Evolutionary conservation across 495 filamentous ascomycete species (phyloP).

Genomic region (Daldinia vernicosa): DNA sequence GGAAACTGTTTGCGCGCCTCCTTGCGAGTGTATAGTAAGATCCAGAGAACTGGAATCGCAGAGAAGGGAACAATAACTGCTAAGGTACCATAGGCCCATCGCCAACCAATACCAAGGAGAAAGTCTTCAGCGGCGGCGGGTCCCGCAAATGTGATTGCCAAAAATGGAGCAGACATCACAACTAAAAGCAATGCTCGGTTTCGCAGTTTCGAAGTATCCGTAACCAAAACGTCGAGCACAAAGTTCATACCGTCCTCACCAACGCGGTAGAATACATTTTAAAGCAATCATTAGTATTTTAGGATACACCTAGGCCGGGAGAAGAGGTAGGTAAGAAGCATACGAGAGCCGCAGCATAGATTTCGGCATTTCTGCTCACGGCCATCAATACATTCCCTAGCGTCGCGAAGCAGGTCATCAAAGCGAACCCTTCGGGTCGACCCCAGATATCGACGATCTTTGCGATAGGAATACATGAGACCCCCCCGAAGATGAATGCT

Average conservation of each 20-base stretch:
- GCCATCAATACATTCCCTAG: slow-evolving; percentile 55
- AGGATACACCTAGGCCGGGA: neutral
- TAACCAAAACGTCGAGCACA: slow-evolving; percentile 65
- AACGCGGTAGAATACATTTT: slow-evolving; percentile 43
- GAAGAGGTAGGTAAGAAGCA: neutral
- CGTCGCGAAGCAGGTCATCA: slow-evolving; percentile 44
- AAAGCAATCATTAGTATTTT: neutral
- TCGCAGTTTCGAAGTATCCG: slow-evolving; percentile 66
- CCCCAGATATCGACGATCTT: slow-evolving; percentile 69
- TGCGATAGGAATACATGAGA: slow-evolving; percentile 62
- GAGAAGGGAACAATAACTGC: slow-evolving; percentile 60
- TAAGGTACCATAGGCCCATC: slow-evolving; percentile 66
- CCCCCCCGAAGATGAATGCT: slow-evolving; percentile 62
- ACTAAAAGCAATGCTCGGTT: slow-evolving; percentile 67
- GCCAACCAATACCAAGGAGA: slow-evolving; percentile 56
- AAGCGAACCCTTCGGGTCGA: slow-evolving; percentile 47
- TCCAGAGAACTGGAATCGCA: slow-evolving; percentile 6
- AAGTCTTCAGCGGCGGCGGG: slow-evolving; percentile 53
- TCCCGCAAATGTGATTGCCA: slow-evolving; percentile 63
- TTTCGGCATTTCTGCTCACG: slow-evolving; percentile 49
- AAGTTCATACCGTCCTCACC: slow-evolving; percentile 59
- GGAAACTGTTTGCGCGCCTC: slow-evolving; percentile 4
- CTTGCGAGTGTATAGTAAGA: slow-evolving; percentile 10
- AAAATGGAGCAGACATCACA: slow-evolving; percentile 66
- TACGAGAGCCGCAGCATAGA: slow-evolving; percentile 52